A percentile compares a stretch with the other conserved stretches of the same genome.
These are phyloP conservation scores for Acacia pycnantha DNA, from an alignment of 331 rosid genomes.

Conservation along the genomic window DNA sequence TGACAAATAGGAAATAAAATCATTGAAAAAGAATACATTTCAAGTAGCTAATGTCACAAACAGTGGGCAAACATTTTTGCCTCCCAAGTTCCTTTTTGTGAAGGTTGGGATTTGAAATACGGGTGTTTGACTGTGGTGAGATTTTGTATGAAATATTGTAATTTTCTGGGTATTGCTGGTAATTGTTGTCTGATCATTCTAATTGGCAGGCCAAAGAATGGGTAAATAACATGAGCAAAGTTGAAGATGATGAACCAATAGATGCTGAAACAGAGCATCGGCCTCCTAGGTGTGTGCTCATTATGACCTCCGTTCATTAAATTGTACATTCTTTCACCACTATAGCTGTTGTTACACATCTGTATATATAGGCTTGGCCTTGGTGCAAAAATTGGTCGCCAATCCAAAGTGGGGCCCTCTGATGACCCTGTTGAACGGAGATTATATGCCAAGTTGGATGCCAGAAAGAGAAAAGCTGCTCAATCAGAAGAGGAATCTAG, in stretches of 20 bases:
- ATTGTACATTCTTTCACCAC: neutral
- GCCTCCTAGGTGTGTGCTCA: constrained; percentile 57
- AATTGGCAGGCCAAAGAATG: constrained; percentile 71
- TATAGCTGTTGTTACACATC: neutral
- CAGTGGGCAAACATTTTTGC: neutral
- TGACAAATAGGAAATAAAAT: neutral
- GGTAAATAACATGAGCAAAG: constrained; percentile 67
- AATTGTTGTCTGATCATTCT: neutral
- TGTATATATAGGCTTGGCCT: constrained; percentile 64
- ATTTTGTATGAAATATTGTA: neutral
- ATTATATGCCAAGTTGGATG: constrained; percentile 38
- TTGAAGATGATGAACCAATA: constrained; percentile 45
- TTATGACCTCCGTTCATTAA: constrained; percentile 6
- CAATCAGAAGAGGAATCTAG: neutral
- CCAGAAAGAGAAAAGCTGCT: constrained; percentile 40
- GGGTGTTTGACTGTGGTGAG: neutral
- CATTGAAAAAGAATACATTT: neutral
- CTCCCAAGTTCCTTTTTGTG: neutral
- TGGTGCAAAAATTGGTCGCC: constrained; percentile 57
- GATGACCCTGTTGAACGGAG: constrained; percentile 49
- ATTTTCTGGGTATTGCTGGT: constrained; percentile 2
- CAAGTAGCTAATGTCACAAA: neutral
- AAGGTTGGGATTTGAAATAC: neutral
- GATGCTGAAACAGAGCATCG: constrained; percentile 40
- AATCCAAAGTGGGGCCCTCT: constrained; percentile 35